Evolutionary conservation across 441 rosid species (phyloP).

Genomic region (Caryocar brasiliense): DNA sequence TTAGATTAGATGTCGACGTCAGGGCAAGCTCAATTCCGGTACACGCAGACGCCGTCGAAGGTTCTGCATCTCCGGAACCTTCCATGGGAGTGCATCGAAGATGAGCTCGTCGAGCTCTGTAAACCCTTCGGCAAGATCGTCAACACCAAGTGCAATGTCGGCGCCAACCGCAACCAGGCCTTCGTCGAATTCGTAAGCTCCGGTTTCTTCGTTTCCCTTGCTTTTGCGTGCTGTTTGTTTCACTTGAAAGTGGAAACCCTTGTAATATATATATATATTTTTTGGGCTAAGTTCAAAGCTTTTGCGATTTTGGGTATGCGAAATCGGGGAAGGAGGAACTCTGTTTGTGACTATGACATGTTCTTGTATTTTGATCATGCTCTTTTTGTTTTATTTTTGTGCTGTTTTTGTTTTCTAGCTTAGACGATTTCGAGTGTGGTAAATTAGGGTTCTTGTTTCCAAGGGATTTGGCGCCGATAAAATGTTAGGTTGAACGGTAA

Average conservation of each 20-base stretch:
- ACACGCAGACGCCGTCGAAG: slow-evolving; percentile 97
- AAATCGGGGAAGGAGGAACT: no score
- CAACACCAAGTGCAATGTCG: slow-evolving; percentile 91
- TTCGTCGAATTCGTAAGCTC: slow-evolving; percentile 79
- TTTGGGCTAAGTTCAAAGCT: no score
- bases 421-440: no score
- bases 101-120: slow-evolving; percentile 88
- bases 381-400: no score
- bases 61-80: slow-evolving; percentile 91
- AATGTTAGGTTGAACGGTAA: no score
- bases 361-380: no score
- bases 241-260: not conserved
- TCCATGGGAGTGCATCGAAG: slow-evolving; percentile 91
- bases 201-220: not conserved
- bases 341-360: no score
- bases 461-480: no score
- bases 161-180: slow-evolving; percentile 93
- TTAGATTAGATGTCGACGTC: slow-evolving; percentile 61
- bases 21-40: slow-evolving; percentile 82
- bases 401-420: no score
- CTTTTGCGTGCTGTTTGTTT: not conserved
- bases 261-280: no score
- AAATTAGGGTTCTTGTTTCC: no score
- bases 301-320: no score
- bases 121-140: slow-evolving; percentile 93